A percentile compares a stretch with the other conserved stretches of the same genome.
These are phyloP conservation scores for Citrus mangshanensis DNA, from an alignment of 345 rosid species.

Conservation along the genomic window DNA sequence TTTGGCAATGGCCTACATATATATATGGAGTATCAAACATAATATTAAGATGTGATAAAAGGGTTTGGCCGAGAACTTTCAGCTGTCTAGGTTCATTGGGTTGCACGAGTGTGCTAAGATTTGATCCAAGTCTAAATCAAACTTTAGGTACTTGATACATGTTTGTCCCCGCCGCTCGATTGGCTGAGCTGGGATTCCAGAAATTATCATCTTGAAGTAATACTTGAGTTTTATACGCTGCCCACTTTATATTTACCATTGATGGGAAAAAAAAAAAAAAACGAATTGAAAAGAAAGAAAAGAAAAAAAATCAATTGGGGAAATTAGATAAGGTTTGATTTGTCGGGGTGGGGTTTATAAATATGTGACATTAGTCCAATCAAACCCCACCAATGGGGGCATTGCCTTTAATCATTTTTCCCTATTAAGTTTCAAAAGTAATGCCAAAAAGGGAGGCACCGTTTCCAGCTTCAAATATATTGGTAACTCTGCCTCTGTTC, in stretches of 20 bases:
- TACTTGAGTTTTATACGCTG: conserved; percentile 11
- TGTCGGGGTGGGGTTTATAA: conserved; percentile 17
- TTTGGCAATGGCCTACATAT: conserved; percentile 18
- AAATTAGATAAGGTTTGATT: conserved; percentile 25
- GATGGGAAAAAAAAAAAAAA: neutral
- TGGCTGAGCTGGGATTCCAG: conserved; percentile 9
- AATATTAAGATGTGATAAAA: conserved; percentile 11
- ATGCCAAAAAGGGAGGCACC: conserved; percentile 28
- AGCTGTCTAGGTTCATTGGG: conserved; percentile 29
- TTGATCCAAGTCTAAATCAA: conserved; percentile 16
- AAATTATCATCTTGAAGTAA: conserved; percentile 1
- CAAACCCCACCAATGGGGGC: conserved; percentile 32
- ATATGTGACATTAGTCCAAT: conserved; percentile 35
- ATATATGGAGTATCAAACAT: conserved; percentile 10
- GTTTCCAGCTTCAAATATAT: neutral
- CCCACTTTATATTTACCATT: conserved; percentile 22
- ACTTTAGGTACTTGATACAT: conserved; percentile 11
- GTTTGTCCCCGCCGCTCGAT: conserved; percentile 15
- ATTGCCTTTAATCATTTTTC: conserved; percentile 26
- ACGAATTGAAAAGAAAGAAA: neutral
- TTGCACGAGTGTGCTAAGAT: conserved; percentile 24
- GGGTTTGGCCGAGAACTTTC: conserved; percentile 11
- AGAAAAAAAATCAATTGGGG: conserved; percentile 1
- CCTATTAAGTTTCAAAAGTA: conserved; percentile 28
- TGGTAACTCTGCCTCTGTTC: too few species aligned